Percentiles rank a stretch among this genome's conserved stretches.
Conservation (phyloP, 805 yeast genomes). For the Starmerella bombicola region DNA sequence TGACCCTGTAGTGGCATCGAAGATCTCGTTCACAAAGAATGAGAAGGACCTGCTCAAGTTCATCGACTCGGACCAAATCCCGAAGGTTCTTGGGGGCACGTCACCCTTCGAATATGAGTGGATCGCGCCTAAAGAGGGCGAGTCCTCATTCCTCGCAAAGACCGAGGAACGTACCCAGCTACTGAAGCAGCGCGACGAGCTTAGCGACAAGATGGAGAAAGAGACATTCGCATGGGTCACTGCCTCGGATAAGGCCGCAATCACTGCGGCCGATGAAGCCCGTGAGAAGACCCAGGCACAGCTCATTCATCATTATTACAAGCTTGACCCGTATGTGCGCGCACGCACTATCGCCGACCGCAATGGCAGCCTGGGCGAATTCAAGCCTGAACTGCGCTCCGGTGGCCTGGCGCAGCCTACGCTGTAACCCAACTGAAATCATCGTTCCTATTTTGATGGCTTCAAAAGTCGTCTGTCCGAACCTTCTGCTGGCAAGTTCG, state of each 20-base stretch:
- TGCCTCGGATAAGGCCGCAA: conserved; percentile 35
- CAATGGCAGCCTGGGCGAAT: conserved; percentile 44
- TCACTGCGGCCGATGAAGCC: conserved; percentile 36
- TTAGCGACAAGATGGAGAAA: conserved; percentile 44
- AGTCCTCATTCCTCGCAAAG: conserved; percentile 39
- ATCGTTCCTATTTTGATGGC: neutral
- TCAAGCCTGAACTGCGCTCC: conserved; percentile 21
- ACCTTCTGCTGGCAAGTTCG: neutral
- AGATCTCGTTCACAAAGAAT: conserved; percentile 70
- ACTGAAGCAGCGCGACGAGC: conserved; percentile 40
- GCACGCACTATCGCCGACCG: conserved; percentile 71
- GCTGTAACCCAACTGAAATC: no score
- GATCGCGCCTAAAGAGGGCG: conserved; percentile 45
- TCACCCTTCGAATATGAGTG: conserved; percentile 49
- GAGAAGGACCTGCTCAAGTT: conserved; percentile 52
- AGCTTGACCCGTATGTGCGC: conserved; percentile 71
- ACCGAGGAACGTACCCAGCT: conserved; percentile 37
- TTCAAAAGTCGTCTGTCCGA: neutral
- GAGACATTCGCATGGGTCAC: conserved; percentile 66
- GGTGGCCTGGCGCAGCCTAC: conserved; percentile 23
- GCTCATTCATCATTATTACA: conserved; percentile 50
- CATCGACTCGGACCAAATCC: conserved; percentile 49
- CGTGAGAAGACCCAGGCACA: conserved; percentile 41
- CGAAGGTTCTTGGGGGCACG: conserved; percentile 64
- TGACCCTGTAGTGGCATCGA: conserved; percentile 91